phyloP scores from a whole-genome alignment of 2,329 filamentous ascomycete species.

The Lasiodiplodia sp. region DNA sequence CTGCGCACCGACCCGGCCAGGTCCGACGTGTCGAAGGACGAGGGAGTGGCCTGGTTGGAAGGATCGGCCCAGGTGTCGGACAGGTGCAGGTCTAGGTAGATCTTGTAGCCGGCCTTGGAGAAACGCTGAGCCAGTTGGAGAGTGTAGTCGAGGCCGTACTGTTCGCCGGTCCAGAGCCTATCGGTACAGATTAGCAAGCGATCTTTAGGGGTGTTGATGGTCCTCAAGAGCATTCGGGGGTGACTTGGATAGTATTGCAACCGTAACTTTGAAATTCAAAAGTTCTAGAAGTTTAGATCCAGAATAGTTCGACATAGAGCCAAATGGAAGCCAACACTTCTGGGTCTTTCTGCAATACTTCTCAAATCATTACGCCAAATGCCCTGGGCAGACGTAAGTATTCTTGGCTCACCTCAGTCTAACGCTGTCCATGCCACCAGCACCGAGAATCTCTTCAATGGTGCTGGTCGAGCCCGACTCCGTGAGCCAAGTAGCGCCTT shows the following conservation, averaged over 20 bases:
- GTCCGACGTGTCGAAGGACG: slow-evolving; percentile 67
- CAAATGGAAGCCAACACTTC: not conserved
- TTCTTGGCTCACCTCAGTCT: slow-evolving; percentile 15
- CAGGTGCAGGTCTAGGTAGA: slow-evolving; percentile 71
- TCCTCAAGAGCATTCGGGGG: not conserved
- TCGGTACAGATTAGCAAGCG: not conserved
- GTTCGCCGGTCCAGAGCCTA: slow-evolving; percentile 71
- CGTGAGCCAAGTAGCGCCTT: slow-evolving; percentile 21
- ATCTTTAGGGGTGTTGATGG: not conserved
- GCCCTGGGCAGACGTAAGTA: not conserved
- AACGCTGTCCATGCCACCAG: slow-evolving; percentile 30
- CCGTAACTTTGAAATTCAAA: not conserved
- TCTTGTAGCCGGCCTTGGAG: slow-evolving; percentile 65
- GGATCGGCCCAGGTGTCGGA: slow-evolving; percentile 78
- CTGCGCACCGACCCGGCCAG: slow-evolving; percentile 71
- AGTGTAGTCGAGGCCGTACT: slow-evolving; percentile 75
- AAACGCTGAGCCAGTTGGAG: slow-evolving; percentile 71
- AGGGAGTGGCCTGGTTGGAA: slow-evolving; percentile 66
- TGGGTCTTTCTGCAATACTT: not conserved
- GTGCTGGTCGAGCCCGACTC: slow-evolving; percentile 11
- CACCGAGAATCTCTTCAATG: slow-evolving; percentile 24
- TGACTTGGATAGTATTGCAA: not conserved
- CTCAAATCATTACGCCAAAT: not conserved
- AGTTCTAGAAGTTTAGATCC: not conserved
- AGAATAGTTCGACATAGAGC: too few relatives aligned